Conservation (phyloP, 805 yeast species). For the Monosporozyma siamensis region DNA sequence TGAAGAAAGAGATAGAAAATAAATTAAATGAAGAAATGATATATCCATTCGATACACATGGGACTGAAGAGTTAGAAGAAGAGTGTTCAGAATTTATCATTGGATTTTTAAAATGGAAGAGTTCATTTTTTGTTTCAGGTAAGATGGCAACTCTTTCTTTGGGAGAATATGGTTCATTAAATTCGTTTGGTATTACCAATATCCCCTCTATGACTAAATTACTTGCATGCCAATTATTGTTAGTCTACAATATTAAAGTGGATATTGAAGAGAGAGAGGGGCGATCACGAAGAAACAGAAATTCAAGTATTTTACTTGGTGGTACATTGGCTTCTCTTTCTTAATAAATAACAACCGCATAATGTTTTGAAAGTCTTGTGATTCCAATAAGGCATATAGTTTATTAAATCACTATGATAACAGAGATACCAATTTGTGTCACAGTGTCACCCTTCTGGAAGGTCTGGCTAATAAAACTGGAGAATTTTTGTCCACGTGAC, state of each 20-base stretch:
- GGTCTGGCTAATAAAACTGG: too few relatives aligned
- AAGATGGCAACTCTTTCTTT: slow-evolving; percentile 9
- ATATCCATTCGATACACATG: background rate
- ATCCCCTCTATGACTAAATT: slow-evolving; percentile 11
- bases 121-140: too few relatives aligned
- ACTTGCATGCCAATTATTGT: slow-evolving; percentile 11
- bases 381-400: too few relatives aligned
- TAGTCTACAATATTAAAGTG: slow-evolving; percentile 8
- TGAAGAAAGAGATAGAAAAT: background rate
- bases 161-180: slow-evolving; percentile 7
- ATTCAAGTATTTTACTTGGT: too few relatives aligned
- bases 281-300: too few relatives aligned
- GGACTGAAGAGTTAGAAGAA: background rate
- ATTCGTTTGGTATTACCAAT: slow-evolving; percentile 8
- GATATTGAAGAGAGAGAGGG: slow-evolving; percentile 3
- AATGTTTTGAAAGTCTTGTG: too few relatives aligned
- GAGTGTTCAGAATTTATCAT: background rate
- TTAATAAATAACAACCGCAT: too few relatives aligned
- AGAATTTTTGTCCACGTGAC: background rate
- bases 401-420: too few relatives aligned
- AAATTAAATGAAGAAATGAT: background rate
- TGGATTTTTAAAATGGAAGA: too few relatives aligned
- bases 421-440: too few relatives aligned
- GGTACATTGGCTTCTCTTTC: too few relatives aligned
- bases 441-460: too few relatives aligned